These are phyloP conservation scores for Picea abies DNA, from an alignment of 83 land plant genomes.

Conservation along the genomic window DNA sequence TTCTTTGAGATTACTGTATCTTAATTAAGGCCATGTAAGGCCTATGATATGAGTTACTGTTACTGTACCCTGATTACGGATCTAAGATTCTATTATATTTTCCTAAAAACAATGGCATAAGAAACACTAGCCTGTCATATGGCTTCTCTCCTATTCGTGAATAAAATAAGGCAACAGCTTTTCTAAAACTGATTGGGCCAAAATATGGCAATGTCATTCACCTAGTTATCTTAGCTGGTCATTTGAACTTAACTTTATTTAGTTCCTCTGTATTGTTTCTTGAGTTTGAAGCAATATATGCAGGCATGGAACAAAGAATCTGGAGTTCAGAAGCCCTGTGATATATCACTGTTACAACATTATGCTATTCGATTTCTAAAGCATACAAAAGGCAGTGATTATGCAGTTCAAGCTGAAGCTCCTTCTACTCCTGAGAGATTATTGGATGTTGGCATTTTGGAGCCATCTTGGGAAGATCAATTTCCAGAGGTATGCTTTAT, in stretches of 20 bases:
- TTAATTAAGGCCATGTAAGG: not conserved
- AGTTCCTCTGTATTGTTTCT: not conserved
- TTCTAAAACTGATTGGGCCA: not conserved
- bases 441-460: slow-evolving; percentile 46
- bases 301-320: slow-evolving; percentile 11
- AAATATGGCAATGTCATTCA: not conserved
- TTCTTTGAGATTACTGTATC: not conserved
- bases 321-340: not conserved
- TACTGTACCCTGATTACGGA: not conserved
- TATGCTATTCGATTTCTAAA: slow-evolving; percentile 78
- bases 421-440: slow-evolving; percentile 69
- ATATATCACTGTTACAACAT: slow-evolving; percentile 26
- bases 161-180: not conserved
- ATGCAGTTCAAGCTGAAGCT: slow-evolving; percentile 60
- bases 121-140: not conserved
- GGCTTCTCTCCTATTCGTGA: not conserved
- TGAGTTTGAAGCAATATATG: slow-evolving; percentile 5
- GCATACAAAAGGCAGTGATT: slow-evolving; percentile 22
- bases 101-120: not conserved
- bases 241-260: not conserved
- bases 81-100: not conserved
- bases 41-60: not conserved
- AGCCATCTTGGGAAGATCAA: slow-evolving; percentile 56
- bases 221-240: not conserved
- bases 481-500: slow-evolving; percentile 38